Base-by-base conservation (phyloP, 1,284 basidiomycete species). In the Fomes fomentarius region DNA sequence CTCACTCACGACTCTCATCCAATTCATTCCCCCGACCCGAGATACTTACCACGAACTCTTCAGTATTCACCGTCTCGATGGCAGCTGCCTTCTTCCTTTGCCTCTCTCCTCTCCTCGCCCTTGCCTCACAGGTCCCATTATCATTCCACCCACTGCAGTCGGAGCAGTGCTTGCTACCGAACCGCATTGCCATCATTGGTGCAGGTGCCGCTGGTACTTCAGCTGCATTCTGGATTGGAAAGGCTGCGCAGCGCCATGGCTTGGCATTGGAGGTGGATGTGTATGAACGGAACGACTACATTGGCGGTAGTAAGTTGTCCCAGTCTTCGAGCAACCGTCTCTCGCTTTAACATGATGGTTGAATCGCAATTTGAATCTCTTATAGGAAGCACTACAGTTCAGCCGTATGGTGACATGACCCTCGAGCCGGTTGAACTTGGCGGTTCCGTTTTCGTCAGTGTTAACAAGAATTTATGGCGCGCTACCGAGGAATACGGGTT, bases 171-270 rank as follows among this genome's bases (percentile, higher is more conserved):
- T 17, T 14, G 10, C 0, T 12, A 15, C 52, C 55, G 0, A 66
- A 65, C 52, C 62, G 66, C 43, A 56, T 96, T 56, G 94, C 94
- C 7, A 85, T 96, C 64, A 83, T 96, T 38, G 94, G 94, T 34
- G 93, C 93, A 0, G 94, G 94, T 19, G 91, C 94, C 9, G 91
- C 82, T 5, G 94, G 94, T 2, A 84, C 84, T 14, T 87, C 90
- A 9, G 91, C 94, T 8, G 92, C 95, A 1, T 95, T 93, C 71
- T 95, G 93, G 85, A 81, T 96, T 45, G 75, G 80, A 7, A 89
- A 87, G 63, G 89, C 89, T 11, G 86, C 85, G 63, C 76, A 87
- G 54, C 74, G 89, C 25, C 81, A 80, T 49, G 85, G 82, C 1
- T 68, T 89, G 21, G 78, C 84, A 47, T 73, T 94, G 2, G 84